These are phyloP conservation scores for Ettlia oleoabundans DNA, from an alignment of 139 green algal species.

Conservation along the genomic window DNA sequence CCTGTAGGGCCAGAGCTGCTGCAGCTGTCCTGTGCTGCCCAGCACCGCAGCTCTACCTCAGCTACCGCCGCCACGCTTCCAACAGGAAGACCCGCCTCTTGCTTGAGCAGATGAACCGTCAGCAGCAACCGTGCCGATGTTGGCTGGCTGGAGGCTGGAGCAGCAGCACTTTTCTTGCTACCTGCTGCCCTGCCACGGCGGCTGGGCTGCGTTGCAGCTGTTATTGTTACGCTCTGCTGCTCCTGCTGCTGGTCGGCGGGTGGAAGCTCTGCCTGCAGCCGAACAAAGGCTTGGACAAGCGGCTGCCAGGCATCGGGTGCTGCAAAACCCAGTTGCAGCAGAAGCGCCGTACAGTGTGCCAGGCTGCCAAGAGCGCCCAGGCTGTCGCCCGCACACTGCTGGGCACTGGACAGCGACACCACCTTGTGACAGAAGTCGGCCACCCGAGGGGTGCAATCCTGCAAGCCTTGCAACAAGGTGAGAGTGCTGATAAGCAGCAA, in stretches of 20 bases:
- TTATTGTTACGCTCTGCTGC: background rate
- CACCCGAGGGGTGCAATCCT: background rate
- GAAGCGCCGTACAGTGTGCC: background rate
- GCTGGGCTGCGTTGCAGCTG: background rate
- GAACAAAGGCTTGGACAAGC: constrained; percentile 19
- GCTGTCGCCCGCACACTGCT: constrained; percentile 3
- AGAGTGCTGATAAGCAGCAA: too few relatives aligned
- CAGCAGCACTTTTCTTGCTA: background rate
- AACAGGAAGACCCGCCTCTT: background rate
- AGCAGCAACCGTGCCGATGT: background rate
- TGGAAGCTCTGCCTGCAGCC: constrained; percentile 12
- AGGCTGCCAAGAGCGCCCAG: background rate
- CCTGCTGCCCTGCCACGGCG: background rate
- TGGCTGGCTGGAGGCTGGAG: background rate
- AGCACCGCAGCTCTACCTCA: constrained; percentile 5
- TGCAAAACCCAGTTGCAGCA: constrained; percentile 14
- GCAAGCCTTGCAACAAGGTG: too few relatives aligned
- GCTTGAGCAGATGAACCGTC: background rate
- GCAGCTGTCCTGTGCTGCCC: background rate
- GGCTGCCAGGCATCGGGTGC: constrained; percentile 10
- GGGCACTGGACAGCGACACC: constrained; percentile 7
- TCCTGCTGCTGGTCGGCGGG: too few relatives aligned
- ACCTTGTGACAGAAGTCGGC: constrained; percentile 7
- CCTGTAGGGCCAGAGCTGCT: too few relatives aligned
- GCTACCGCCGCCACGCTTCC: background rate